Base-by-base conservation (phyloP, 1,284 basidiomycete genomes). In the Moesziomyces sp. region DNA sequence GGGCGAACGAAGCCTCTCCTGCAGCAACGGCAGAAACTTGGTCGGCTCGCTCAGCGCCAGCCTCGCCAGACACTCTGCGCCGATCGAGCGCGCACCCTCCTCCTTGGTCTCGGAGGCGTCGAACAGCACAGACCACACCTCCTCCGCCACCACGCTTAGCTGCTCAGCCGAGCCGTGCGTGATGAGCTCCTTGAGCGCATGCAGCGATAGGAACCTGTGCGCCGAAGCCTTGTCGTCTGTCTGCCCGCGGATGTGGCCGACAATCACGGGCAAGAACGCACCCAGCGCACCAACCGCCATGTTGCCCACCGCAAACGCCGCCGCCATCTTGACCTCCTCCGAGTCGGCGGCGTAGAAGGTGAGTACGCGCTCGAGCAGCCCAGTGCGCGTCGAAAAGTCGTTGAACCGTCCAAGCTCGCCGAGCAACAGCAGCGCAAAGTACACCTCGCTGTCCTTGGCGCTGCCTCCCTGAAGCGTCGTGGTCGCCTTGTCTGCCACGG, bases 131-230 rank as follows among this genome's bases (percentile, higher is more conserved):
- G 88, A 88, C 97, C 97, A 99, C 13, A 98, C 88, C 19, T 89
- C 86, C 57, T 96, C 93, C 2, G 94, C 93, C 38, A 97, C 89
- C 24, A 88, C 87, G 74, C 93, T 92, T 23, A 98, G 86, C 81
- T 95, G 92, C 0, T 89, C 89, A 58, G 90, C 88, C 6, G 92
- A 91, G 57, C 92, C 93, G 84, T 98, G 93, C 0, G 92, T 92
- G 58, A 97, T 94, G 58, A 97, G 92, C 87, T 99, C 97, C 85
- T 97, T 97, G 43, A 98, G 86, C 13, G 95, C 93, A 79, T 97
- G 93, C 48, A 99, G 87, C 16, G 94, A 90, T 19, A 97, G 86
- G 45, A 75, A 64, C 4, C 63, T 47, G 24, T 51, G 58, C 9
- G 74, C 68, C 0, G 83, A 89, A 14, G 86, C 63, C 46, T 68